A percentile compares a stretch with the other conserved stretches of the same genome.
Conservation (phyloP, 148 eudicot genomes). For the Nepenthes gracilis region DNA sequence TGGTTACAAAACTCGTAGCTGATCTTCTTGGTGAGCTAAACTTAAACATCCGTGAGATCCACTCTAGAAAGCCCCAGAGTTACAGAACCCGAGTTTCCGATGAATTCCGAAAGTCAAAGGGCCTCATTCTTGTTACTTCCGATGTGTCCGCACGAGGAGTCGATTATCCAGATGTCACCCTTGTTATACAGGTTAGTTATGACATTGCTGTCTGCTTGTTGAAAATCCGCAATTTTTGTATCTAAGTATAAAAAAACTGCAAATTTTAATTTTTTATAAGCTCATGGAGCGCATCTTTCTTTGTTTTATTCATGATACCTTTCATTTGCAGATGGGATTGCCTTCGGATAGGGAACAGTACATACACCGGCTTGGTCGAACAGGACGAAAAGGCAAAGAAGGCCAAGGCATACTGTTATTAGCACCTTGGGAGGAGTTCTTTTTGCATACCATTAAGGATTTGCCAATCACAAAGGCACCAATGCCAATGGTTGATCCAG, state of each 20-base stretch:
- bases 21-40: slow-evolving; percentile 82
- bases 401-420: slow-evolving; percentile 77
- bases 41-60: slow-evolving; percentile 93
- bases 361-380: slow-evolving; percentile 95
- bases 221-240: background rate
- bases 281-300: no score
- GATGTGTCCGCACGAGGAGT: slow-evolving; percentile 99
- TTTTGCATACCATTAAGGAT: slow-evolving; percentile 59
- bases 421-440: slow-evolving; percentile 85
- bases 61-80: slow-evolving; percentile 87
- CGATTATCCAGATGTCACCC: slow-evolving; percentile 94
- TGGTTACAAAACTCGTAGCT: slow-evolving; percentile 92
- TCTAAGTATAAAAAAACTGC: background rate
- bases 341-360: slow-evolving; percentile 88
- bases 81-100: slow-evolving; percentile 83
- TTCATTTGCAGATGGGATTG: slow-evolving; percentile 53
- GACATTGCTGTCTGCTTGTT: background rate
- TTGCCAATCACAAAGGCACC: slow-evolving; percentile 62
- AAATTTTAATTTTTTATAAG: background rate
- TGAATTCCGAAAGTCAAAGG: slow-evolving; percentile 80
- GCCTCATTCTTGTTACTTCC: slow-evolving; percentile 91
- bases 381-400: slow-evolving; percentile 96
- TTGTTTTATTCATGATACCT: background rate
- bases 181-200: slow-evolving; percentile 73
- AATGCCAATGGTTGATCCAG: slow-evolving; percentile 54